Conservation (phyloP, 2,329 filamentous ascomycete genomes). For the Dactylellina drechsleri region DNA sequence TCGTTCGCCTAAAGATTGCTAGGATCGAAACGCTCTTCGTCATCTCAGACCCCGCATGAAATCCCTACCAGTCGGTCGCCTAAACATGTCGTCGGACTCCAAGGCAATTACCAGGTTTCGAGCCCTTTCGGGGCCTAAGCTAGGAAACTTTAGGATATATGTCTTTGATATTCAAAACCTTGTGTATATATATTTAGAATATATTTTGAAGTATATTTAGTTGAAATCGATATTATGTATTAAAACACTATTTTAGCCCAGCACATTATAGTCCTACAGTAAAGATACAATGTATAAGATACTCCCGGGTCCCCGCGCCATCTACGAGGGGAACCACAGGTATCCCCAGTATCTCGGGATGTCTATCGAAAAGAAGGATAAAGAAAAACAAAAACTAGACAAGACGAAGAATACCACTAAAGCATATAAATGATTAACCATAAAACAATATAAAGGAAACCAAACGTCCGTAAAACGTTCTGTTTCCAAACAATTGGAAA, state of each 20-base stretch:
- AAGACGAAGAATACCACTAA: neutral
- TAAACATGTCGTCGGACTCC: constrained; percentile 3
- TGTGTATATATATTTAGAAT: constrained; percentile 4
- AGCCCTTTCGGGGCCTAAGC: constrained; percentile 3
- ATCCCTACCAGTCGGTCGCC: neutral
- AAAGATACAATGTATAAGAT: neutral
- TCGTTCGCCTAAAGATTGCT: constrained; percentile 14
- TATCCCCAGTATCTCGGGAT: neutral
- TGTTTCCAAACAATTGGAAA: neutral
- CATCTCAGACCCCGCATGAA: constrained; percentile 22
- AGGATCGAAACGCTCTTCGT: constrained; percentile 5
- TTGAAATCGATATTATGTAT: constrained; percentile 14
- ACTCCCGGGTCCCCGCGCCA: constrained; percentile 1
- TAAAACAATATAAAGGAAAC: constrained; percentile 14
- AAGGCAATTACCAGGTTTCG: constrained; percentile 21
- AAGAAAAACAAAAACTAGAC: constrained; percentile 5
- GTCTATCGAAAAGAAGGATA: neutral
- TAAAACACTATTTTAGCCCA: neutral
- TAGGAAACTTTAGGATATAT: constrained; percentile 4
- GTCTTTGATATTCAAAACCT: constrained; percentile 29
- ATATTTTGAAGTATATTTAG: constrained; percentile 7
- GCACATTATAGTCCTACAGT: neutral
- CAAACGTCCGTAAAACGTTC: neutral
- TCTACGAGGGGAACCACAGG: neutral
- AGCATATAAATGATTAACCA: neutral